These are phyloP conservation scores for Naganishia sp. DNA, from an alignment of 1,284 basidiomycete genomes.

Conservation along the genomic window DNA sequence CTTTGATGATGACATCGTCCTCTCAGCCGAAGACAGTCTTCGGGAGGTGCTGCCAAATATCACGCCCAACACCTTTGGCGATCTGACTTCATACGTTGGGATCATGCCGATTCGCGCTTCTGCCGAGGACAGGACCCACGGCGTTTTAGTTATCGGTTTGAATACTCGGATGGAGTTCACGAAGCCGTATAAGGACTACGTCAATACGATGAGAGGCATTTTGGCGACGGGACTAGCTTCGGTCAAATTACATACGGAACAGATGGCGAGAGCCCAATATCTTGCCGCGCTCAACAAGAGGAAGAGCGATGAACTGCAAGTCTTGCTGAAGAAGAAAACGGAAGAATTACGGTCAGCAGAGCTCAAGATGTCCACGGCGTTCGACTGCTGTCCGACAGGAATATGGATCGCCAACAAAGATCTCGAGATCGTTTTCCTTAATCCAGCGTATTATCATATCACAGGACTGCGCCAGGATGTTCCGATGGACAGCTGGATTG, in stretches of 20 bases:
- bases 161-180: conserved; percentile 37
- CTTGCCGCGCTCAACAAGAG: conserved; percentile 39
- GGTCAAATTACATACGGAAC: conserved; percentile 38
- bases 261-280: conserved; percentile 36
- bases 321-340: conserved; percentile 36
- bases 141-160: conserved; percentile 37
- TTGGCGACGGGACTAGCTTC: conserved; percentile 38
- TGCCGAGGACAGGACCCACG: conserved; percentile 37
- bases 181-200: conserved; percentile 37
- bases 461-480: conserved; percentile 31
- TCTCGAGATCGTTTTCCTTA: conserved; percentile 34
- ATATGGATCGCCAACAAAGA: conserved; percentile 38
- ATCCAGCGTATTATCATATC: conserved; percentile 37
- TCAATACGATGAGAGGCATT: conserved; percentile 37
- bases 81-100: conserved; percentile 29
- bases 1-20: conserved; percentile 13
- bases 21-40: conserved; percentile 21
- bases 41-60: conserved; percentile 17
- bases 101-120: conserved; percentile 36
- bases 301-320: conserved; percentile 39
- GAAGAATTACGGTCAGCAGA: conserved; percentile 39
- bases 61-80: conserved; percentile 33
- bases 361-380: conserved; percentile 37
- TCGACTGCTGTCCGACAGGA: conserved; percentile 38
- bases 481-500: conserved; percentile 30